A percentile compares a stretch with the other conserved stretches of the same genome.
These are phyloP conservation scores for Pythium graminicola DNA, from an alignment of 352 stramenopile genomes.

Conservation along the genomic window DNA sequence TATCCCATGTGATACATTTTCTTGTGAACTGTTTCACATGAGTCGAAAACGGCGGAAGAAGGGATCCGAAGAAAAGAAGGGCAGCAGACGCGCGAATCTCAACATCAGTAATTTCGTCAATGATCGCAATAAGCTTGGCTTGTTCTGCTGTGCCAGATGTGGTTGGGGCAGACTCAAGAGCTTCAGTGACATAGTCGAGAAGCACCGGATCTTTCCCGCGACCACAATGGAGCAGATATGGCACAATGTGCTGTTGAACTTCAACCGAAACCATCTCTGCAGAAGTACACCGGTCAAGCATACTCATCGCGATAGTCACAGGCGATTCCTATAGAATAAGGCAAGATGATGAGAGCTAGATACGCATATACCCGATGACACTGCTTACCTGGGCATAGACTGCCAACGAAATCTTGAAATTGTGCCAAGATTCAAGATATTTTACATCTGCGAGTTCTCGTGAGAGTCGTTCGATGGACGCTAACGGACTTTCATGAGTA, in stretches of 20 bases:
- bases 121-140: constrained; percentile 20
- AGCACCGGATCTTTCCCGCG: constrained; percentile 37
- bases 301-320: constrained; percentile 64
- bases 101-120: constrained; percentile 22
- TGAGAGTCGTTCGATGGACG: constrained; percentile 28
- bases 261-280: constrained; percentile 28
- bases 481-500: neutral
- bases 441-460: constrained; percentile 52
- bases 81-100: constrained; percentile 19
- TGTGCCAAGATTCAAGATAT: constrained; percentile 34
- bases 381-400: constrained; percentile 36
- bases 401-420: constrained; percentile 51
- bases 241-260: constrained; percentile 37
- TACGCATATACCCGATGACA: too few relatives aligned
- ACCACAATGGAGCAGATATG: constrained; percentile 43
- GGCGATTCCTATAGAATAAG: constrained; percentile 36
- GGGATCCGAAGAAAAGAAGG: constrained; percentile 26
- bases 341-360: too few relatives aligned
- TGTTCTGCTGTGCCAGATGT: constrained; percentile 19
- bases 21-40: constrained; percentile 42
- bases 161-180: constrained; percentile 15
- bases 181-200: constrained; percentile 21
- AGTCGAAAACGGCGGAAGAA: constrained; percentile 49
- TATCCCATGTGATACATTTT: constrained; percentile 33
- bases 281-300: constrained; percentile 48